Base-by-base conservation (phyloP, 2,329 filamentous ascomycete genomes). In the Graphilbum sp. region DNA sequence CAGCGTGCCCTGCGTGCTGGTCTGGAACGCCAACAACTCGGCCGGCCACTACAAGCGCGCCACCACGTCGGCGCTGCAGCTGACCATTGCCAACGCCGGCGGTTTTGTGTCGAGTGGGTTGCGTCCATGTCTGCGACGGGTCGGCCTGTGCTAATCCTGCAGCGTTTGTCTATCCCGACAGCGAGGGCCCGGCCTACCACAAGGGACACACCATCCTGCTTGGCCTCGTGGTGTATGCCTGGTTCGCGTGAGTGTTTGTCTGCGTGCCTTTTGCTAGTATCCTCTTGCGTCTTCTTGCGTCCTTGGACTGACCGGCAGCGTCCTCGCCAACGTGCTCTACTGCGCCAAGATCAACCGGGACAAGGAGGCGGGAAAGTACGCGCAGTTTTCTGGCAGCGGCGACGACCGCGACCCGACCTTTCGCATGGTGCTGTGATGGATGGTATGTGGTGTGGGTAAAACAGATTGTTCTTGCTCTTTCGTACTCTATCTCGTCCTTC, bases 11-110 rank as follows among this genome's bases (percentile, higher is more conserved):
- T 69, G 67, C 16, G 46, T 78, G 3, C 56, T 80, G 10, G 74
- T 68, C 1, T 80, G 75, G 75, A 69, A 75, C 43, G 69, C 70
- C 2, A 79, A 79, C 50, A 80, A 80, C 50, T 74, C 68, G 1
- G 73, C 75, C 0, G 74, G 71, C 0, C 76, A 82, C 49, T 81
- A 80, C 49, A 82, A 81, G 52, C 60, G 77, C 13, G 76, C 78
- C 0, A 80, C 76, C 0, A 76, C 75, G 0, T 70, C 69, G 1
- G 77, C 69, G 0, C 48, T 80, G 46, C 75, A 81, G 52, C 59
- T 81, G 20, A 69, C 69, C 1, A 70, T 80, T 45, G 76, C 75
- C 0, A 81, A 82, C 45, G 69, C 65, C 8, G 75, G 75, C 34
- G 76, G 76, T 0, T 78, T 80, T 46, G 73, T 80, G 3, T 69